phyloP scores from a whole-genome alignment of 2,329 filamentous ascomycete genomes.

The Bipolaris zeicola region DNA sequence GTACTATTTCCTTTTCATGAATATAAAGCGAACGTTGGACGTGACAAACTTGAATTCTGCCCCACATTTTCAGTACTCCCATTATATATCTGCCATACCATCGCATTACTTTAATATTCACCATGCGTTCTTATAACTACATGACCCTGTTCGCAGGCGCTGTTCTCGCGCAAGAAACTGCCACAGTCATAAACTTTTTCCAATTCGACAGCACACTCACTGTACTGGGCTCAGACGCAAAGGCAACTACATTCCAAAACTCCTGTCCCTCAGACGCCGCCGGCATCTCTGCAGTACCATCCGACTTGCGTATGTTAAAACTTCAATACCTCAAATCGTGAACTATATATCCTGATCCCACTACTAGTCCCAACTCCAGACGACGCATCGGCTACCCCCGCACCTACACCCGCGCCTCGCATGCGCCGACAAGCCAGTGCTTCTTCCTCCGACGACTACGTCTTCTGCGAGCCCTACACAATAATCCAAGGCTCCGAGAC shows the following conservation, averaged over 20 bases:
- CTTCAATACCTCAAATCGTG: background rate
- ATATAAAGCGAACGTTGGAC: background rate
- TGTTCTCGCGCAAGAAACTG: constrained; percentile 26
- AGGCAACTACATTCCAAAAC: constrained; percentile 31
- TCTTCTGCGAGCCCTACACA: constrained; percentile 28
- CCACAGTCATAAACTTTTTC: constrained; percentile 23
- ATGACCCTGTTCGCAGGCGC: constrained; percentile 25
- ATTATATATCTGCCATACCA: background rate
- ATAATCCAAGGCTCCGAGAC: constrained; percentile 33
- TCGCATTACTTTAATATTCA: background rate
- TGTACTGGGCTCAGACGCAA: constrained; percentile 25
- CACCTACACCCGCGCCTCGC: constrained; percentile 24
- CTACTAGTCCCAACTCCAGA: background rate
- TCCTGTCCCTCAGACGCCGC: constrained; percentile 17
- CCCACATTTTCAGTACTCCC: too few relatives aligned
- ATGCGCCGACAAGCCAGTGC: constrained; percentile 23
- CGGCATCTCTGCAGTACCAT: constrained; percentile 19
- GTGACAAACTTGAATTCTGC: background rate
- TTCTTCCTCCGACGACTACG: constrained; percentile 3
- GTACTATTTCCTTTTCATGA: background rate
- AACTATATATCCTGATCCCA: background rate
- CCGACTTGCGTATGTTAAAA: constrained; percentile 2
- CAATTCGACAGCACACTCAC: constrained; percentile 23
- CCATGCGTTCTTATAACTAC: constrained; percentile 27
- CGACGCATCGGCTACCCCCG: constrained; percentile 9